phyloP scores from a whole-genome alignment of 108 stramenopile species.

The Fragilaria crotonensis region DNA sequence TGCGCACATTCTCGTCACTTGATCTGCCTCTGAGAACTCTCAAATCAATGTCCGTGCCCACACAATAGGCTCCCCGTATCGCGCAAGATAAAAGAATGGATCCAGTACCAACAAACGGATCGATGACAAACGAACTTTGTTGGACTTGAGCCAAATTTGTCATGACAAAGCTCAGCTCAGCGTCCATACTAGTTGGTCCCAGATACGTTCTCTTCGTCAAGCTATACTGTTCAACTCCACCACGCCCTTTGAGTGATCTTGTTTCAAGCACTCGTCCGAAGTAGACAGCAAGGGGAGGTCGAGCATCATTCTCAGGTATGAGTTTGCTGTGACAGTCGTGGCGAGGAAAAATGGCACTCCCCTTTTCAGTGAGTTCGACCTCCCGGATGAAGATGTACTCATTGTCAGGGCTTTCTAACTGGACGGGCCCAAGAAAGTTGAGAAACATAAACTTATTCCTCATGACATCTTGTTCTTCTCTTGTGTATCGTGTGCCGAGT shows the following conservation, averaged over 20 bases:
- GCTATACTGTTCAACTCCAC: slow-evolving; percentile 67
- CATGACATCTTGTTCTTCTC: slow-evolving; percentile 73
- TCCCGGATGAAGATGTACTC: slow-evolving; percentile 69
- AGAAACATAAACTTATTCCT: slow-evolving; percentile 41
- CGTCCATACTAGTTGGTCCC: slow-evolving; percentile 98
- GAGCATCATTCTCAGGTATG: slow-evolving; percentile 48
- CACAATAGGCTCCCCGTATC: slow-evolving; percentile 77
- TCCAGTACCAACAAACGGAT: slow-evolving; percentile 98
- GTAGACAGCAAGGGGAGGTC: slow-evolving; percentile 66
- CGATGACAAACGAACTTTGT: slow-evolving; percentile 61
- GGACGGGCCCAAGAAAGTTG: slow-evolving; percentile 51
- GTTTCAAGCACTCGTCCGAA: slow-evolving; percentile 66
- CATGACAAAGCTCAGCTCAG: slow-evolving; percentile 92
- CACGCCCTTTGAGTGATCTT: slow-evolving; percentile 31
- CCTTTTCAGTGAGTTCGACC: slow-evolving; percentile 52
- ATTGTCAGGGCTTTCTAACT: slow-evolving; percentile 65
- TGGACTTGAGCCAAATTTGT: slow-evolving; percentile 76
- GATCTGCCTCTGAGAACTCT: slow-evolving; percentile 83
- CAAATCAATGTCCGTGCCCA: slow-evolving; percentile 95
- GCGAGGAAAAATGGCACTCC: slow-evolving; percentile 53
- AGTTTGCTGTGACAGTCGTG: slow-evolving; percentile 26
- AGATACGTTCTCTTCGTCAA: slow-evolving; percentile 90
- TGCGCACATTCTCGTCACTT: slow-evolving; percentile 49
- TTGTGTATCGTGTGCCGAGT: slow-evolving; percentile 52
- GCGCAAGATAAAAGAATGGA: slow-evolving; percentile 88